Evolutionary conservation across 495 filamentous ascomycete species (phyloP).

Genomic region (Aspergillus nidulans): DNA sequence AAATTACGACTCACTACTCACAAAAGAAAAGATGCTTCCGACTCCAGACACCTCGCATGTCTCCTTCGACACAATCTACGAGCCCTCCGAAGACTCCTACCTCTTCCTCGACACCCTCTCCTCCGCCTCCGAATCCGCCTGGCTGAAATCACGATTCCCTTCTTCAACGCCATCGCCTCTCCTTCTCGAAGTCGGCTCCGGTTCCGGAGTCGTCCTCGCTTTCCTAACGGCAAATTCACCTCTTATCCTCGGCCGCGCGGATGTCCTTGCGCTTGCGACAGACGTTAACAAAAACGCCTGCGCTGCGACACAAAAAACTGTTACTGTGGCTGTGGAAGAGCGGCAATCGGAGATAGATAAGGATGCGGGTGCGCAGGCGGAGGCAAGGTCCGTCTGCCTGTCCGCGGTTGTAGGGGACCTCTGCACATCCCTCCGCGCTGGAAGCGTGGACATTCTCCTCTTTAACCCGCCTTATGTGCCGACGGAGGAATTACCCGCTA

Average conservation of each 20-base stretch:
- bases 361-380: background rate
- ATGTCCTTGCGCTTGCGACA: constrained; percentile 67
- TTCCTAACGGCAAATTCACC: constrained; percentile 75
- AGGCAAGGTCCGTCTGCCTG: constrained; percentile 37
- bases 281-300: constrained; percentile 85
- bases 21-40: constrained; percentile 62
- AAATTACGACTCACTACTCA: no score
- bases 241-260: constrained; percentile 64
- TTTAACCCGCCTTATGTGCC: constrained; percentile 99
- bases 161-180: constrained; percentile 48
- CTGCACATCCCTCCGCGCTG: constrained; percentile 46
- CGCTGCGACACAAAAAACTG: constrained; percentile 59
- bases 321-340: constrained; percentile 46
- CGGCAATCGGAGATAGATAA: constrained; percentile 8
- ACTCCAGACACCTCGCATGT: constrained; percentile 92
- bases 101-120: constrained; percentile 91
- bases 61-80: constrained; percentile 78
- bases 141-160: constrained; percentile 58
- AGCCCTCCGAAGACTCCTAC: constrained; percentile 92
- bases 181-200: constrained; percentile 81
- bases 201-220: constrained; percentile 85
- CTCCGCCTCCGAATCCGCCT: constrained; percentile 62
- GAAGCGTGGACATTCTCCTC: constrained; percentile 72
- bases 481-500: constrained; percentile 61
- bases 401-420: constrained; percentile 66